Conservation (phyloP, 257 asterid genomes). For the Galeopsis tetrahit region DNA sequence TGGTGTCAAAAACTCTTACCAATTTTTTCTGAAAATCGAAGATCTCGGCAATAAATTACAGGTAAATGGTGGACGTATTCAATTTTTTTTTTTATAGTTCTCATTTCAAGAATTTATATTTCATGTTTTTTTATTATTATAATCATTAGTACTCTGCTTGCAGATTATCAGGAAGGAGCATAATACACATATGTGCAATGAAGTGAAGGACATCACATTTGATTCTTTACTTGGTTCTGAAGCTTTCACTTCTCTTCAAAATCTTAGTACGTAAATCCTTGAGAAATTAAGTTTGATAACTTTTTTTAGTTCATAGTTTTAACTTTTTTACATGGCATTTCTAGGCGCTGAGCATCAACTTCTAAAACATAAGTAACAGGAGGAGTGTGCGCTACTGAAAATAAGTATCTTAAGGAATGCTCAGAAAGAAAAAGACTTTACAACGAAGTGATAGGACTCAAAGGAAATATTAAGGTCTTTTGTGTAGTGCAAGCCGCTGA, state of each 20-base stretch:
- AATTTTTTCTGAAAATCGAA: constrained; percentile 55
- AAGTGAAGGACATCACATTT: constrained; percentile 62
- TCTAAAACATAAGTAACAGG: constrained; percentile 56
- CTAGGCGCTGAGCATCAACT: constrained; percentile 67
- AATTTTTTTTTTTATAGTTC: background rate
- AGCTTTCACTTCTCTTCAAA: constrained; percentile 56
- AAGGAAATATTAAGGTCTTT: constrained; percentile 93
- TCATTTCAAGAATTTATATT: too few relatives aligned
- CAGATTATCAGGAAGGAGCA: constrained; percentile 56
- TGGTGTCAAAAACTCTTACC: constrained; percentile 57
- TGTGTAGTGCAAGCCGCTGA: constrained; percentile 90
- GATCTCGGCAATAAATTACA: constrained; percentile 24
- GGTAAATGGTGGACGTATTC: constrained; percentile 39
- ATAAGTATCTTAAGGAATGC: constrained; percentile 72
- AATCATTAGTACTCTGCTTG: constrained; percentile 13
- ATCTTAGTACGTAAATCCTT: constrained; percentile 55
- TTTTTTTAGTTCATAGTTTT: constrained; percentile 23
- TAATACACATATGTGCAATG: constrained; percentile 47
- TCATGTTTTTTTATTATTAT: background rate
- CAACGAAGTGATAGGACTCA: constrained; percentile 91
- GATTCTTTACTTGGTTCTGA: constrained; percentile 69
- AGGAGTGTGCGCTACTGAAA: constrained; percentile 60
- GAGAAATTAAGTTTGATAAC: background rate
- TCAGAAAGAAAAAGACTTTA: constrained; percentile 68
- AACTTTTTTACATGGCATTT: constrained; percentile 18